Evolutionary conservation across 2,329 filamentous ascomycete genomes (phyloP).

Genomic region (Aureobasidium sp.): DNA sequence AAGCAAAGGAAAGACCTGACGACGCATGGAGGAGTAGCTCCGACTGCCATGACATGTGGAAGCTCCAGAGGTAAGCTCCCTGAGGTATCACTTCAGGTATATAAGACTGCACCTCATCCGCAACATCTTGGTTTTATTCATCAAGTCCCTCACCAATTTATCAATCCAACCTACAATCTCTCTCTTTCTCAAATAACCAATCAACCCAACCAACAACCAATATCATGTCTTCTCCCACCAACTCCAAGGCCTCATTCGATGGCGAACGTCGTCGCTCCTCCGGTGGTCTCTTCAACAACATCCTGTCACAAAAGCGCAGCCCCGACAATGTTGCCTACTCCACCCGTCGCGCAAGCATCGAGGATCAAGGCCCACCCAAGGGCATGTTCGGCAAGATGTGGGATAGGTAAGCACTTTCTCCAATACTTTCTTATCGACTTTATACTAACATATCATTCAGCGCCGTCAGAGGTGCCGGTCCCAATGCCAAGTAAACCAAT

Average conservation of each 20-base stretch:
- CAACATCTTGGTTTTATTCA: background rate
- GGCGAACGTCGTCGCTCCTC: constrained; percentile 23
- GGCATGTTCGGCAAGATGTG: constrained; percentile 26
- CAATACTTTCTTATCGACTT: background rate
- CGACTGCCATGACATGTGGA: background rate
- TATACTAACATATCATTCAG: background rate
- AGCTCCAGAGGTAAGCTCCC: constrained; percentile 10
- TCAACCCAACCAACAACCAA: background rate
- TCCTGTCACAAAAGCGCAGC: constrained; percentile 24
- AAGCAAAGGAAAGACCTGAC: constrained; percentile 6
- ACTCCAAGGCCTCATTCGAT: constrained; percentile 12
- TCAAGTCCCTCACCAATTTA: background rate
- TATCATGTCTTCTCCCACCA: constrained; percentile 23
- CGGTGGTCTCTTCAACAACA: constrained; percentile 25
- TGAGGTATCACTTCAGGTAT: constrained; percentile 17
- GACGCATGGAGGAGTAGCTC: constrained; percentile 7
- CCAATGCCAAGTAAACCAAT: background rate
- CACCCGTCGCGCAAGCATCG: constrained; percentile 24
- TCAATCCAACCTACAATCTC: background rate
- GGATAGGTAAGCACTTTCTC: constrained; percentile 21
- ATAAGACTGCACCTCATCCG: constrained; percentile 4
- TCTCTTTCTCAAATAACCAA: too few species aligned
- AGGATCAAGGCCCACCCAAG: constrained; percentile 22
- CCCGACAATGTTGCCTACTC: constrained; percentile 23
- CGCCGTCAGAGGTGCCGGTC: constrained; percentile 13